Base-by-base conservation (phyloP, 2,329 filamentous ascomycete species). In the Fusarium robinianum region DNA sequence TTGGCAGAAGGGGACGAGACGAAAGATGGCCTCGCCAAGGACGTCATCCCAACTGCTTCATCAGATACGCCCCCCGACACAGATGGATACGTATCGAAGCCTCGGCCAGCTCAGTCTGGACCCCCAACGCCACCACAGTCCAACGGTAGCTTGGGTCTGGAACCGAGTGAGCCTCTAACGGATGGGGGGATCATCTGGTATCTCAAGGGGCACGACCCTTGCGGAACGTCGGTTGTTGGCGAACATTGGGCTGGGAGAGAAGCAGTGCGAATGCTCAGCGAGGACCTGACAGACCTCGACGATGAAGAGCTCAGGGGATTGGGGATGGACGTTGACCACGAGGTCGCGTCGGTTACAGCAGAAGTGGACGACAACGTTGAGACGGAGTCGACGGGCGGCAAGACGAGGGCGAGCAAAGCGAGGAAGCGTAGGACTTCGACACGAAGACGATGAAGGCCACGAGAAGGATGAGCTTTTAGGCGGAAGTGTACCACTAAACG, bases 131-230 rank as follows among this genome's bases (percentile, higher is more conserved):
- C 85, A 17, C 84, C 85, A 2, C 78, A 83, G 38, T 87, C 81
- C 1, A 83, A 81, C 51, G 79, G 78, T 30, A 81, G 78, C 51
- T 68, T 80, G 10, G 71, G 70, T 26, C 68, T 71, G 41, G 76
- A 79, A 30, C 66, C 75, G 3, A 52, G 62, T 4, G 79, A 83
- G 23, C 72, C 78, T 9, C 72, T 90, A 30, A 79, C 79, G 3
- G 77, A 85, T 34, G 92, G 92, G 45, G 92, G 92, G 22, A 75
- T 95, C 9, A 83, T 89, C 6, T 96, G 90, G 90, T 96, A 95
- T 67, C 79, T 96, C 46, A 81, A 88, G 61, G 78, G 81, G 7
- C 95, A 95, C 63, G 82, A 94, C 37, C 86, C 88, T 2, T 41
- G 82, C 39, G 92, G 90, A 43, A 95, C 90, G 0, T 92, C 86